A percentile compares a stretch with the other conserved stretches of the same genome.
These are phyloP conservation scores for Suillus alpinus DNA, from an alignment of 768 basidiomycete species.

Conservation along the genomic window DNA sequence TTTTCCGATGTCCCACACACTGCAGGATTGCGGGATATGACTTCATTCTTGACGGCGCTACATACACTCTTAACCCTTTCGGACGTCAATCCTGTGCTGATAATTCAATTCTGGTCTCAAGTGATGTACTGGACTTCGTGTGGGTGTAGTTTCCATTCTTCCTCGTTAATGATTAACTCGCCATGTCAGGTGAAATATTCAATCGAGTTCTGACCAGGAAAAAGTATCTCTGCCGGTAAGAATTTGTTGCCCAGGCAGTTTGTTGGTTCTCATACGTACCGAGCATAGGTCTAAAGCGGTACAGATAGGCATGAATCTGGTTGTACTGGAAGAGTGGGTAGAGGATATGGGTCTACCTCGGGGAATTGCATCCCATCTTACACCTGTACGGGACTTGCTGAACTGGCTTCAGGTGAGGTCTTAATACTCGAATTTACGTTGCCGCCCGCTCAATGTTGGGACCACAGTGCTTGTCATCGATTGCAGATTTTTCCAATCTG, in stretches of 20 bases:
- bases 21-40: slow-evolving; percentile 55
- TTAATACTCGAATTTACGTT: neutral
- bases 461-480: slow-evolving; percentile 76
- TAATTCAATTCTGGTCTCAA: slow-evolving; percentile 92
- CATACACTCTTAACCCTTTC: slow-evolving; percentile 82
- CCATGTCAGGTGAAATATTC: slow-evolving; percentile 68
- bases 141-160: slow-evolving; percentile 37
- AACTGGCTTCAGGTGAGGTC: slow-evolving; percentile 76
- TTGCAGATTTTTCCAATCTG: slow-evolving; percentile 82
- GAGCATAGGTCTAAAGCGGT: slow-evolving; percentile 70
- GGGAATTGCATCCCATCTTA: slow-evolving; percentile 77
- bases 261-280: slow-evolving; percentile 10
- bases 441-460: neutral
- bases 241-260: neutral
- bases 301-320: slow-evolving; percentile 86
- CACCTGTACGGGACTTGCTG: slow-evolving; percentile 78
- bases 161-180: slow-evolving; percentile 13
- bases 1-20: slow-evolving; percentile 45
- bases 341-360: slow-evolving; percentile 75
- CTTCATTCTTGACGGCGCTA: slow-evolving; percentile 79
- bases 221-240: slow-evolving; percentile 88
- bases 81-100: slow-evolving; percentile 85
- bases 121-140: slow-evolving; percentile 98
- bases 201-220: slow-evolving; percentile 87
- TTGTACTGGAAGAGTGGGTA: slow-evolving; percentile 89